Percentiles rank a stretch among this genome's conserved stretches.
phyloP scores from a whole-genome alignment of 176 grass and related monocot genomes.

The Alopecurus myosuroides region DNA sequence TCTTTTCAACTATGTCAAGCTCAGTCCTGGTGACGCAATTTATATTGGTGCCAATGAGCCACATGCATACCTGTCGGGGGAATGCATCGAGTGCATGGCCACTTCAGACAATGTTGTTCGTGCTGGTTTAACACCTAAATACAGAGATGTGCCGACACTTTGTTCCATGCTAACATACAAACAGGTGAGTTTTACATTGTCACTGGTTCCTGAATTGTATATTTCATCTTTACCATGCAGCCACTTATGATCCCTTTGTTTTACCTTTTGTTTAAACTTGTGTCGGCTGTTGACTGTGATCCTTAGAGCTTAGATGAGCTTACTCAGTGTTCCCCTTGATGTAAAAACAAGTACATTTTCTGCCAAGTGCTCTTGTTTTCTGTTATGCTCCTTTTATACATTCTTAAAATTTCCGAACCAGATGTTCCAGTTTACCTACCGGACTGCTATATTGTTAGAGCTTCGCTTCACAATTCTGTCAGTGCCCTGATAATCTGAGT shows the following conservation, averaged over 20 bases:
- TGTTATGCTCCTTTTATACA: no score
- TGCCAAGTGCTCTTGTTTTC: no score
- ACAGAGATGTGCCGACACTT: constrained; percentile 77
- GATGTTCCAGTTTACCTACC: neutral
- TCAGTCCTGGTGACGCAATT: constrained; percentile 81
- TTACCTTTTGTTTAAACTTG: neutral
- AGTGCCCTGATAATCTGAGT: neutral
- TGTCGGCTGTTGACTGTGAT: neutral
- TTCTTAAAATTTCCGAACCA: neutral
- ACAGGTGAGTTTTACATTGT: constrained; percentile 39
- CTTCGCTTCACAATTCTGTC: neutral
- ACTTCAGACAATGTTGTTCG: constrained; percentile 90
- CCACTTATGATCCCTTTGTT: neutral
- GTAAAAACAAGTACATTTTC: no score
- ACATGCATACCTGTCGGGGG: constrained; percentile 83
- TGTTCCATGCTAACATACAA: constrained; percentile 94
- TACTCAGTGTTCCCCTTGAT: neutral
- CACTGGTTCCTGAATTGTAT: neutral
- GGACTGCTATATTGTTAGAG: neutral
- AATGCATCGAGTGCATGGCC: constrained; percentile 94
- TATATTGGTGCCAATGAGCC: constrained; percentile 84
- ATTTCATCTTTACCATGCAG: neutral
- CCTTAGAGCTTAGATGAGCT: neutral
- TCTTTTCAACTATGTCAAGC: constrained; percentile 85
- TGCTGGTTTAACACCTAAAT: constrained; percentile 88